Percentiles rank a stretch among this genome's conserved stretches.
phyloP scores from a whole-genome alignment of 1,284 basidiomycete species.

The Leccinum pseudoinsigne region DNA sequence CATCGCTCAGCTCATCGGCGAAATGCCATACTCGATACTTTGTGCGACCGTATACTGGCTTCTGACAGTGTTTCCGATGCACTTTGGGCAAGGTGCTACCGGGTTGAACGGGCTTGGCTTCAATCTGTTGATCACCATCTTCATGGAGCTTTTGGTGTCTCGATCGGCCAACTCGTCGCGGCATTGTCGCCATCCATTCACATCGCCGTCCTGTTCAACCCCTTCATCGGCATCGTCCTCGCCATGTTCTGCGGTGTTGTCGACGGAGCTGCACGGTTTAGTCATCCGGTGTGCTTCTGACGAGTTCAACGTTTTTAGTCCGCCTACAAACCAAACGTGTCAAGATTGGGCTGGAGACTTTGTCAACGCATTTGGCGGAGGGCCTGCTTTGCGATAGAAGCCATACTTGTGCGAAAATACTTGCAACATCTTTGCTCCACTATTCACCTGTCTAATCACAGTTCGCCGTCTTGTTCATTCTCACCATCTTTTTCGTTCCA shows the following conservation, averaged over 20 bases:
- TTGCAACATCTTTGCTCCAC: not conserved
- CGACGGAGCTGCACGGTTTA: constrained; percentile 80
- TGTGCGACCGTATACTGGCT: constrained; percentile 80
- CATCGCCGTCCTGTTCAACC: constrained; percentile 81
- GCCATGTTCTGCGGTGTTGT: constrained; percentile 78
- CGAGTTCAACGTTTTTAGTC: constrained; percentile 70
- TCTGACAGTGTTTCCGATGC: constrained; percentile 74
- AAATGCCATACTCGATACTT: constrained; percentile 77
- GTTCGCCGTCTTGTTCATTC: not conserved
- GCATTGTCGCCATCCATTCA: constrained; percentile 75
- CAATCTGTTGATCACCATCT: constrained; percentile 68
- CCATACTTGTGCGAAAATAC: not conserved
- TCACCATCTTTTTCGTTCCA: not conserved
- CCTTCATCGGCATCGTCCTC: constrained; percentile 71
- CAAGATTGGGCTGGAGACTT: constrained; percentile 69
- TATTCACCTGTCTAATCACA: not conserved
- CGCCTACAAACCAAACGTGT: constrained; percentile 79
- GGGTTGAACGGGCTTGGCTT: constrained; percentile 72
- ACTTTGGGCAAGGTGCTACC: constrained; percentile 64
- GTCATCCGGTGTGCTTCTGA: constrained; percentile 62
- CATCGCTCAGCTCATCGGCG: constrained; percentile 78
- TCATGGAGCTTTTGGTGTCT: constrained; percentile 77
- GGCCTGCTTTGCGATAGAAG: constrained; percentile 1
- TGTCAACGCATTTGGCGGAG: constrained; percentile 59
- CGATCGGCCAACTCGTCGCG: constrained; percentile 74